Evolutionary conservation across 202 grass and related monocot genomes (phyloP).

Genomic region (Cymbopogon flexuosus): DNA sequence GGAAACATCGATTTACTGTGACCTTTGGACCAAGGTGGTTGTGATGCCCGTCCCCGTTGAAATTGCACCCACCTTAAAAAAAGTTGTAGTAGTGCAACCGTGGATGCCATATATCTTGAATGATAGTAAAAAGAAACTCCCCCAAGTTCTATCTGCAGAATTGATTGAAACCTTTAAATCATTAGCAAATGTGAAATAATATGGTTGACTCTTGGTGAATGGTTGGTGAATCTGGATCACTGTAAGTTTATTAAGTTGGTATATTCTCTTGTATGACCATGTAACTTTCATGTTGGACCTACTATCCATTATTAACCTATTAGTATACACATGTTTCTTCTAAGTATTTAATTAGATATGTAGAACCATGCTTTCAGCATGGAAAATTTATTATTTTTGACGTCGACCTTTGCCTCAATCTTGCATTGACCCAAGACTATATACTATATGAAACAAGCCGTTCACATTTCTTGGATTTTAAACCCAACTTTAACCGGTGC

Average conservation of each 20-base stretch:
- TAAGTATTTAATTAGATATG: not conserved
- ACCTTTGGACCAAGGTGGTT: no score
- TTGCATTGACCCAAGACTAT: not conserved
- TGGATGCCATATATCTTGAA: not conserved
- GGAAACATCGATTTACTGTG: no score
- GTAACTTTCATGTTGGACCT: not conserved
- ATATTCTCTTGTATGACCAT: not conserved
- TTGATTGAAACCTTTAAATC: not conserved
- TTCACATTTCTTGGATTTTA: not conserved
- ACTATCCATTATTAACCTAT: not conserved
- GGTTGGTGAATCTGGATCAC: not conserved
- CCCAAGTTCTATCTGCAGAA: not conserved
- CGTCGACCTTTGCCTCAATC: not conserved
- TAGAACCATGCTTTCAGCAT: not conserved
- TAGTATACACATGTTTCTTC: not conserved
- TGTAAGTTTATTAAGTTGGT: not conserved
- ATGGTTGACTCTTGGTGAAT: not conserved
- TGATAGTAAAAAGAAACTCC: not conserved
- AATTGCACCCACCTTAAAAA: no score
- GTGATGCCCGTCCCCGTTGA: no score
- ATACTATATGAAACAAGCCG: not conserved
- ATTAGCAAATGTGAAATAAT: not conserved
- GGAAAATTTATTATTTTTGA: not conserved
- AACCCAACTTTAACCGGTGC: not conserved
- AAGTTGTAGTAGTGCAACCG: no score